Evolutionary conservation across 1,284 basidiomycete genomes (phyloP).

Genomic region (Chondrostereum purpureum): DNA sequence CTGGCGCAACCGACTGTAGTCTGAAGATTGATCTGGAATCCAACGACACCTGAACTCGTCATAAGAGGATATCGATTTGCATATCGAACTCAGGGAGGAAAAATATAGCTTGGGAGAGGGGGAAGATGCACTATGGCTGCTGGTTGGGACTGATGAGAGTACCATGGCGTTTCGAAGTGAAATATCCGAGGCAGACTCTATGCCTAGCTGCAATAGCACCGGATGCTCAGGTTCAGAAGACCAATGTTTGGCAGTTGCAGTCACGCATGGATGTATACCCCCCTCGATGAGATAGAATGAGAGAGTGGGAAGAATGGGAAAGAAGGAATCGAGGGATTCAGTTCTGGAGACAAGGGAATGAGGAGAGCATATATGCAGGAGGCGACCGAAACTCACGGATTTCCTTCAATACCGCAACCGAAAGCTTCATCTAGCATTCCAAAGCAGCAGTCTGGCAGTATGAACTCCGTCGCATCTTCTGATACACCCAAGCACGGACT

Average conservation of each 20-base stretch:
- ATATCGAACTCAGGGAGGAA: slow-evolving; percentile 41
- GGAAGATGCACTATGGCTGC: background rate
- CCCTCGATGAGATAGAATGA: slow-evolving; percentile 41
- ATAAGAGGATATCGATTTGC: slow-evolving; percentile 43
- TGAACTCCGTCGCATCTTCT: slow-evolving; percentile 39
- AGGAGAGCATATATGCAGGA: background rate
- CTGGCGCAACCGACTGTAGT: slow-evolving; percentile 47
- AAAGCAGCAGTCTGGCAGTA: slow-evolving; percentile 36
- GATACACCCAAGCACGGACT: slow-evolving; percentile 34
- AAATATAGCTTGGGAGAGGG: slow-evolving; percentile 33
- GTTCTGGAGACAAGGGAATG: slow-evolving; percentile 19
- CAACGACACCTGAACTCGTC: slow-evolving; percentile 46
- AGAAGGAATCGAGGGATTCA: slow-evolving; percentile 40
- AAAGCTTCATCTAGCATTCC: slow-evolving; percentile 36
- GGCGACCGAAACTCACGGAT: slow-evolving; percentile 26
- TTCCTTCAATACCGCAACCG: slow-evolving; percentile 15
- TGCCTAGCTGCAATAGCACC: slow-evolving; percentile 35
- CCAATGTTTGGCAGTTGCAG: background rate
- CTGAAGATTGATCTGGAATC: slow-evolving; percentile 38
- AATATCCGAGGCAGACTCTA: slow-evolving; percentile 42
- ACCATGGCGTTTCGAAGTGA: slow-evolving; percentile 51
- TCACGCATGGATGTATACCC: slow-evolving; percentile 8
- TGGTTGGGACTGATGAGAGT: slow-evolving; percentile 40
- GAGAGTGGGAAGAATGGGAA: slow-evolving; percentile 45
- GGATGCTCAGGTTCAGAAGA: slow-evolving; percentile 4